These are phyloP conservation scores for Fusarium lateritium DNA, from an alignment of 2,329 filamentous ascomycete genomes.

Conservation along the genomic window DNA sequence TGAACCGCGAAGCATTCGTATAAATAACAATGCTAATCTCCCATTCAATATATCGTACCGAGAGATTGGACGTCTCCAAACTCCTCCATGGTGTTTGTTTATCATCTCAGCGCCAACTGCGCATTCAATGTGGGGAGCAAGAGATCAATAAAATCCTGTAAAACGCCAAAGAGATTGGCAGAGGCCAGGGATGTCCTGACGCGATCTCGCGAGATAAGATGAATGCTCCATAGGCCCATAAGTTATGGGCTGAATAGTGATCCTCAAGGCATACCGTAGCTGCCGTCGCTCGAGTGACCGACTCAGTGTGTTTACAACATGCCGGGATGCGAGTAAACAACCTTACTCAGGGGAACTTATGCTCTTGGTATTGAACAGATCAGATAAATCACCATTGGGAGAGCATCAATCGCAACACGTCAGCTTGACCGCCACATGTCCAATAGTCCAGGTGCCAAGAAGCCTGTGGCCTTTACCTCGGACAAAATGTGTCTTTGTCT, in stretches of 20 bases:
- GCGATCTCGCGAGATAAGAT: constrained; percentile 32
- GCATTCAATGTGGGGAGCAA: constrained; percentile 7
- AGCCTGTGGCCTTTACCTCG: constrained; percentile 15
- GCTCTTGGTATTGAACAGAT: background rate
- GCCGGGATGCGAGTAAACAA: constrained; percentile 19
- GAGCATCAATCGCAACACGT: constrained; percentile 30
- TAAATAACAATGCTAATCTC: constrained; percentile 11
- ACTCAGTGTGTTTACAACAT: constrained; percentile 14
- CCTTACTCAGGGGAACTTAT: background rate
- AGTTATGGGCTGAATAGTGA: constrained; percentile 35
- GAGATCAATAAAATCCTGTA: background rate
- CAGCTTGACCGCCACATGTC: constrained; percentile 38
- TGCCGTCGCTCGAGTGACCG: constrained; percentile 22
- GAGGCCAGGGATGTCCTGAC: constrained; percentile 16
- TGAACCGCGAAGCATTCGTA: constrained; percentile 14
- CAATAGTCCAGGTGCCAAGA: constrained; percentile 22
- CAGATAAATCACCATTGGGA: constrained; percentile 15
- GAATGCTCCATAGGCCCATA: constrained; percentile 28
- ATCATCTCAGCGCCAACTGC: background rate
- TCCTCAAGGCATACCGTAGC: constrained; percentile 9
- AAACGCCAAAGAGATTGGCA: constrained; percentile 6
- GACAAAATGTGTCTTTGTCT: constrained; percentile 16
- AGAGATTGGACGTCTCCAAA: constrained; percentile 15
- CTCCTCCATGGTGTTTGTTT: background rate
- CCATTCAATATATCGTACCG: constrained; percentile 20